Evolutionary conservation across 1,284 basidiomycete genomes (phyloP), one percentile per base, ranked within the genome.

Genomic region (Cutaneotrichosporon curvatum): DNA sequence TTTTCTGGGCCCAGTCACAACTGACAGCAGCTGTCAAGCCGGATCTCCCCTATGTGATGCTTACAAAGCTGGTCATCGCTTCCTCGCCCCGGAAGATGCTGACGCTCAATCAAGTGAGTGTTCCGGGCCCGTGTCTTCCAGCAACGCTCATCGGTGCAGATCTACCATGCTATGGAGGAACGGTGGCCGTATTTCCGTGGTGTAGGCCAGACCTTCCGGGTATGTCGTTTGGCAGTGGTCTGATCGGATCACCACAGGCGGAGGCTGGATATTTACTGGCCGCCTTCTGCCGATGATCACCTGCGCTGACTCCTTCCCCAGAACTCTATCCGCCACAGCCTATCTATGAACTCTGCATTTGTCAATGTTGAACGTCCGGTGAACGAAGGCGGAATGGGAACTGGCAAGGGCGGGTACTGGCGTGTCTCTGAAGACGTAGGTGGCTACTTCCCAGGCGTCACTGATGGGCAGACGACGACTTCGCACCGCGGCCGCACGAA

Each of bases 301-400:
- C 31, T 19, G 6, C 41, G 39, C 38, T 45, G 36, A 43, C 28
- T 30, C 33, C 4, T 21, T n/a, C n/a, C n/a, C n/a, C n/a, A 62
- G 84, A 82, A 82, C 60, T 89, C 86, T 7, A 87, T 92, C 48
- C 78, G 89, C 10, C 89, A 92, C 69, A 85, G 83, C 54, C 75
- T 94, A 4, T 87, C 84, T 4, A 70, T 91, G 31, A 84, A 88
- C 64, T 79, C 82, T 49, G 81, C 83, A 40, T 92, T 92, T 67
- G 67, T 76, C 47, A 79, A 79, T 46, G 74, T 77, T 31, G 59
- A 63, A 35, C 46, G 62, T 14, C 49, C 56, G 0, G 40, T 37
- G 4, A 43, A 48, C 30, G 62, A 62, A 15, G 58, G 54, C 1
- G 48, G 50, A 8, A 33, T 50, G 6, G 60, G 61, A 6, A 44